Evolutionary conservation across 2,329 filamentous ascomycete species (phyloP).

Genomic region (Gaeumannomyces tritici): DNA sequence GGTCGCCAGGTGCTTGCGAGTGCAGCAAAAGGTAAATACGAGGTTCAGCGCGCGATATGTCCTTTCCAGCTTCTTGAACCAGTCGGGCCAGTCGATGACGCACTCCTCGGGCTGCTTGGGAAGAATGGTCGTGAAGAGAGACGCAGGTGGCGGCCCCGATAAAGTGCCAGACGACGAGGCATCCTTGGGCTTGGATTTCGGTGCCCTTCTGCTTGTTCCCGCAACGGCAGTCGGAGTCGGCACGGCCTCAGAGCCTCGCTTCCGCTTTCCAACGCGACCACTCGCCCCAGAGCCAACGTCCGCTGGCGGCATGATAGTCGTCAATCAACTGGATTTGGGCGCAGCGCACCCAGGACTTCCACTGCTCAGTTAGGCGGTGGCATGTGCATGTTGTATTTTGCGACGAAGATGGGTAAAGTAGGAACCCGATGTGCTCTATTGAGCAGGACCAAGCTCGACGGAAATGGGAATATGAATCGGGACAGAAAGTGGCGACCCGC

Average conservation of each 20-base stretch:
- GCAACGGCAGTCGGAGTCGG: neutral
- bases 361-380: too few species aligned
- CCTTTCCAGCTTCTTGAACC: constrained; percentile 63
- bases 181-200: constrained; percentile 1
- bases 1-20: constrained; percentile 83
- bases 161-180: neutral
- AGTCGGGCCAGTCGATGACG: constrained; percentile 57
- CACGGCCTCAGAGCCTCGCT: neutral
- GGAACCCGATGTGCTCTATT: too few species aligned
- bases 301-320: neutral
- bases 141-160: neutral
- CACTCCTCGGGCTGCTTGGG: constrained; percentile 18
- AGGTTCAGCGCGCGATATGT: constrained; percentile 81
- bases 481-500: neutral
- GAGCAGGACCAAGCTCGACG: too few species aligned
- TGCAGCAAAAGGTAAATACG: constrained; percentile 90
- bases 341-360: neutral
- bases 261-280: neutral
- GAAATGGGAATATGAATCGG: too few species aligned
- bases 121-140: constrained; percentile 5
- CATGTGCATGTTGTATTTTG: neutral
- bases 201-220: constrained; percentile 9
- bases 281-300: neutral
- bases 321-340: neutral
- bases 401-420: too few species aligned